These are phyloP conservation scores for Picochlorum costavermella DNA, from an alignment of 139 green algal genomes.

Conservation along the genomic window DNA sequence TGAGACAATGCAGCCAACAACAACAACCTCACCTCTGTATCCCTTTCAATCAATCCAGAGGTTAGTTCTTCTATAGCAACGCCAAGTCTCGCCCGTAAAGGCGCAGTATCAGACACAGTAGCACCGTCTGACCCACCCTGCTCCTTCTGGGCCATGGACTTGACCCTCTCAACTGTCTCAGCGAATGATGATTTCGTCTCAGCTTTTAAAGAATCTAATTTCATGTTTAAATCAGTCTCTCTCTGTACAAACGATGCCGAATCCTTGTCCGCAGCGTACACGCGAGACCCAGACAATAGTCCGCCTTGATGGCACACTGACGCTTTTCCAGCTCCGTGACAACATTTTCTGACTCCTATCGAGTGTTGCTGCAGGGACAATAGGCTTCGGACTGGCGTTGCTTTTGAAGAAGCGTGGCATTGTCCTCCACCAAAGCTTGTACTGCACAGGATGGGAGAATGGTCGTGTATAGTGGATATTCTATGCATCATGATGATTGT, in stretches of 20 bases:
- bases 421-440: too few species aligned
- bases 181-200: not conserved
- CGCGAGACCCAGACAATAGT: not conserved
- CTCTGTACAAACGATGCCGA: not conserved
- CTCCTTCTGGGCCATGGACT: too few species aligned
- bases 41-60: conserved; percentile 50
- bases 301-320: too few species aligned
- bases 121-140: not conserved
- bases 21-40: conserved; percentile 71
- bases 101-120: not conserved
- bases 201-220: conserved; percentile 34
- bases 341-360: too few species aligned
- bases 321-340: too few species aligned
- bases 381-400: too few species aligned
- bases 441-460: too few species aligned
- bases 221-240: conserved; percentile 13
- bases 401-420: too few species aligned
- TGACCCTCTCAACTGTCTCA: not conserved
- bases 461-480: too few species aligned
- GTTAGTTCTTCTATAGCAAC: conserved; percentile 33
- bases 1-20: conserved; percentile 69
- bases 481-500: too few species aligned
- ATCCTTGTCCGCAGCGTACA: not conserved
- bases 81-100: conserved; percentile 23
- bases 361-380: too few species aligned